These are phyloP conservation scores for Penicillium egyptiacum DNA, from an alignment of 495 filamentous ascomycete species.

Conservation along the genomic window DNA sequence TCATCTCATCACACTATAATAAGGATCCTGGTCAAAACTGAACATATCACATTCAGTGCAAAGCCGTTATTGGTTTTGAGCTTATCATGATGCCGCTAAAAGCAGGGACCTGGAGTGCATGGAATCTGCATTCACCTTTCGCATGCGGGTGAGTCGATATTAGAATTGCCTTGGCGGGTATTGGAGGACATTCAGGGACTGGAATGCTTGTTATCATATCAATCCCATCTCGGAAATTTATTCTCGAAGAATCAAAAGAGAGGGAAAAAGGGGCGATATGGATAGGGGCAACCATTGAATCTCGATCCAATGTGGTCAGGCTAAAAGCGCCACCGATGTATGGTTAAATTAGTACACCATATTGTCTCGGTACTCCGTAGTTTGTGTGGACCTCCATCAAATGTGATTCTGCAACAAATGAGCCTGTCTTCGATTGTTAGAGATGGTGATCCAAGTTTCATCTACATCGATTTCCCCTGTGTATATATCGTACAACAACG, in stretches of 20 bases:
- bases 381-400: constrained; percentile 5
- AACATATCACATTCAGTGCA: constrained; percentile 25
- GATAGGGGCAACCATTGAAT: constrained; percentile 15
- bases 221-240: constrained; percentile 19
- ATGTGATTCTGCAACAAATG: not conserved
- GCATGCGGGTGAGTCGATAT: constrained; percentile 17
- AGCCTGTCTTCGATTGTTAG: not conserved
- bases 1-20: constrained; percentile 12
- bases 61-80: constrained; percentile 17
- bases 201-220: constrained; percentile 27
- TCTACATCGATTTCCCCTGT: not conserved
- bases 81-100: constrained; percentile 21
- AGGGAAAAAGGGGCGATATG: constrained; percentile 3
- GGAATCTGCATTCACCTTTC: not conserved
- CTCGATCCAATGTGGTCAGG: constrained; percentile 13
- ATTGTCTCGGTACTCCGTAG: not conserved
- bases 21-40: constrained; percentile 19
- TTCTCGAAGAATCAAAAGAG: constrained; percentile 1
- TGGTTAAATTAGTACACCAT: constrained; percentile 10
- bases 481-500: not conserved
- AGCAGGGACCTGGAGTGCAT: constrained; percentile 7
- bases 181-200: constrained; percentile 14
- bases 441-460: not conserved
- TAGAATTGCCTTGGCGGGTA: constrained; percentile 8
- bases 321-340: constrained; percentile 36